These are phyloP conservation scores for Zymoseptoria tritici DNA, from an alignment of 2,329 filamentous ascomycete genomes.

Conservation along the genomic window DNA sequence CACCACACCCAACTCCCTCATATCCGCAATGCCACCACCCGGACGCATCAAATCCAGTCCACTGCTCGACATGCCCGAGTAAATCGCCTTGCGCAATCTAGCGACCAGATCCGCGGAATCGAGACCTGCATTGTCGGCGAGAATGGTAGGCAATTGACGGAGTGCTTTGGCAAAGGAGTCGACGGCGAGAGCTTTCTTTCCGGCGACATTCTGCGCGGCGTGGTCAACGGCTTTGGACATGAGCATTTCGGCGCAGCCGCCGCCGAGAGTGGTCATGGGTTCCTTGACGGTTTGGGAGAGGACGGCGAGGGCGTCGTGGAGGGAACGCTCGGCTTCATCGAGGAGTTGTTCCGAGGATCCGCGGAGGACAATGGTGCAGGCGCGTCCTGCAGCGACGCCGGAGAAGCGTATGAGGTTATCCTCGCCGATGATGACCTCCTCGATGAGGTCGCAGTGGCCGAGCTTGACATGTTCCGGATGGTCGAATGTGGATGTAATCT, in stretches of 20 bases:
- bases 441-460: slow-evolving; percentile 88
- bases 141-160: slow-evolving; percentile 87
- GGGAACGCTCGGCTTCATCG: slow-evolving; percentile 89
- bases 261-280: slow-evolving; percentile 86
- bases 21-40: slow-evolving; percentile 87
- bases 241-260: slow-evolving; percentile 95
- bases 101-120: slow-evolving; percentile 93
- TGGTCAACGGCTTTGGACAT: slow-evolving; percentile 98
- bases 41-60: slow-evolving; percentile 83
- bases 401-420: slow-evolving; percentile 97
- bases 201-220: slow-evolving; percentile 85
- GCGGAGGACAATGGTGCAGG: slow-evolving; percentile 92
- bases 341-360: slow-evolving; percentile 95
- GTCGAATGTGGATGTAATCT: slow-evolving; percentile 96
- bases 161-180: slow-evolving; percentile 82
- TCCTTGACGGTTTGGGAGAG: slow-evolving; percentile 94
- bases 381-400: slow-evolving; percentile 84
- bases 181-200: slow-evolving; percentile 93
- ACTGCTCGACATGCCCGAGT: slow-evolving; percentile 87
- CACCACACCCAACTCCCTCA: slow-evolving; percentile 90
- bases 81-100: slow-evolving; percentile 84
- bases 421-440: slow-evolving; percentile 97
- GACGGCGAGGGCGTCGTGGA: slow-evolving; percentile 93
- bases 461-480: slow-evolving; percentile 96
- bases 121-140: slow-evolving; percentile 94